Evolutionary conservation across 2,329 filamentous ascomycete genomes (phyloP).

Genomic region (Ampelomyces quisqualis): DNA sequence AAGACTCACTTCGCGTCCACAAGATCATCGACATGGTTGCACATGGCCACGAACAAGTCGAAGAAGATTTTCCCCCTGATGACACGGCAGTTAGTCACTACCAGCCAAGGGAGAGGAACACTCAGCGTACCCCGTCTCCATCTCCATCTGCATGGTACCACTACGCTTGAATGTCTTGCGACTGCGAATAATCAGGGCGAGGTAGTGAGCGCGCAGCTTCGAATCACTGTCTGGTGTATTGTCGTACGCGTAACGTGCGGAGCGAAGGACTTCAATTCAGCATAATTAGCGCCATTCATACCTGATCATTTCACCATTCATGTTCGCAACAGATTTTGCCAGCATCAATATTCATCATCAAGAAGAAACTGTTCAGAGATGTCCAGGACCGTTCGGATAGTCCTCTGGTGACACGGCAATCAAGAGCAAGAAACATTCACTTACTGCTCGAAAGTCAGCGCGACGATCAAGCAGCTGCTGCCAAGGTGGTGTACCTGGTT

Average conservation of each 20-base stretch:
- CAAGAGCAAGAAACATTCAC: not conserved
- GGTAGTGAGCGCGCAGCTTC: conserved; percentile 91
- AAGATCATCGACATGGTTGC: conserved; percentile 96
- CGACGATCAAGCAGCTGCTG: not conserved
- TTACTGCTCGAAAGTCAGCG: conserved; percentile 1
- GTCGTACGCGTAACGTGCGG: conserved; percentile 91
- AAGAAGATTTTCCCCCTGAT: conserved; percentile 87
- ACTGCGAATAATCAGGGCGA: conserved; percentile 95
- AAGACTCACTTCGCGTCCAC: conserved; percentile 68
- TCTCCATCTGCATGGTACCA: conserved; percentile 98
- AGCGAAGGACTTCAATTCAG: conserved; percentile 64
- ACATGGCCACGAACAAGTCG: conserved; percentile 96
- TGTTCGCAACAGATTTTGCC: no score
- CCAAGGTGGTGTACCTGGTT: conserved; percentile 53
- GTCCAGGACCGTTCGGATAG: no score
- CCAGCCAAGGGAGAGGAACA: not conserved
- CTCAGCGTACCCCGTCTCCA: conserved; percentile 66
- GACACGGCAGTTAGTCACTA: not conserved
- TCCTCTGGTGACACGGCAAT: no score
- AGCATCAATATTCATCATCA: no score
- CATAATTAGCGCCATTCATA: no score
- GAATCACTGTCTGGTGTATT: conserved; percentile 93
- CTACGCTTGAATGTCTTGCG: conserved; percentile 97
- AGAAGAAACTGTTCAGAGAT: no score
- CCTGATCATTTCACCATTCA: no score